These are phyloP conservation scores for Dictyostelium capitatum DNA, from an alignment of 78 protist genomes.

Conservation along the genomic window DNA sequence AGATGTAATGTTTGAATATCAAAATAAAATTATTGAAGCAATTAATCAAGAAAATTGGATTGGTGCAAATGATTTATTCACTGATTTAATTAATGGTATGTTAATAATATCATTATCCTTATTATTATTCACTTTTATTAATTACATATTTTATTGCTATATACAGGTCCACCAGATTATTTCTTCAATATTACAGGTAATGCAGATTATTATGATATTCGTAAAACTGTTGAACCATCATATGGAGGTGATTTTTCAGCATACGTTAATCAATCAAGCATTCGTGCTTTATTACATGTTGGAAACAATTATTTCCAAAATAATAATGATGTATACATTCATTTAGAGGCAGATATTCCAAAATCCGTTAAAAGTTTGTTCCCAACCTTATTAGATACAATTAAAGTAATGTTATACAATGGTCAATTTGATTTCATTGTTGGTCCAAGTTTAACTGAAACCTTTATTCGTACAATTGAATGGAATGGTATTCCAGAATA, in stretches of 20 bases:
- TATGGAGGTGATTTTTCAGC: conserved; percentile 69
- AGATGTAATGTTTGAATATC: conserved; percentile 48
- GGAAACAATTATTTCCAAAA: conserved; percentile 46
- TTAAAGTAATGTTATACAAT: conserved; percentile 78
- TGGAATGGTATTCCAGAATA: conserved; percentile 60
- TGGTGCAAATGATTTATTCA: conserved; percentile 55
- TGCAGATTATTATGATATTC: conserved; percentile 76
- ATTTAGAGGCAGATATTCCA: conserved; percentile 30
- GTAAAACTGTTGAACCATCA: conserved; percentile 42
- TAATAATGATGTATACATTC: conserved; percentile 32
- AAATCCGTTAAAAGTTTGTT: conserved; percentile 29
- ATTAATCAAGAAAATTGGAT: conserved; percentile 45
- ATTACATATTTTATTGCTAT: background rate
- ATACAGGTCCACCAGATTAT: conserved; percentile 56
- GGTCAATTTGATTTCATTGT: conserved; percentile 89
- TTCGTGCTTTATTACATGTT: conserved; percentile 66
- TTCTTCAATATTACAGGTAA: conserved; percentile 68
- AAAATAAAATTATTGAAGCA: conserved; percentile 60
- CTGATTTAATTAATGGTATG: conserved; percentile 66
- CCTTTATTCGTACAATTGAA: conserved; percentile 39
- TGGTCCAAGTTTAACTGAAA: conserved; percentile 61
- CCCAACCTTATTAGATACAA: conserved; percentile 17
- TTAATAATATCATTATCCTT: too few species aligned
- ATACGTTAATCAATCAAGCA: conserved; percentile 49
- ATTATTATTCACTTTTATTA: too few species aligned